phyloP scores from a whole-genome alignment of 352 stramenopile species.

The Pythium plurisporium region DNA sequence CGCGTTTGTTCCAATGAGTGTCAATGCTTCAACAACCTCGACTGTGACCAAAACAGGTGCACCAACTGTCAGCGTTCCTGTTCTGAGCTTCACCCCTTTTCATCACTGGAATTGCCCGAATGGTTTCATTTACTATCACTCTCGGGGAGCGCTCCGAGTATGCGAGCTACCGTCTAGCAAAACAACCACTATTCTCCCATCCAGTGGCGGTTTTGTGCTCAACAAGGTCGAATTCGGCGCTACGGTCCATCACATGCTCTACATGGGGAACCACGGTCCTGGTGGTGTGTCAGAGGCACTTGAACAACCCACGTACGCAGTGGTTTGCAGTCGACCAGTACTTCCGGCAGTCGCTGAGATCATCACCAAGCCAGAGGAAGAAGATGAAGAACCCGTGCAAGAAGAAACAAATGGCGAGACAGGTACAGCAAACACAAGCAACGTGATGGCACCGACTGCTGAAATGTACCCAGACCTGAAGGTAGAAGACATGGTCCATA shows the following conservation, averaged over 20 bases:
- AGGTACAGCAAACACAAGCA: slow-evolving; percentile 42
- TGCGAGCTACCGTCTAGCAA: slow-evolving; percentile 78
- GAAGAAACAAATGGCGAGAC: slow-evolving; percentile 35
- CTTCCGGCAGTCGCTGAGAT: slow-evolving; percentile 49
- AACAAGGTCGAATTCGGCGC: slow-evolving; percentile 74
- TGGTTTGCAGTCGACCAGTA: slow-evolving; percentile 67
- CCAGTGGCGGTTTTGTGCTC: slow-evolving; percentile 69
- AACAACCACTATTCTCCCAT: slow-evolving; percentile 61
- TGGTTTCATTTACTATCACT: slow-evolving; percentile 88
- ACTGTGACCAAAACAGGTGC: slow-evolving; percentile 20
- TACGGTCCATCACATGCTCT: slow-evolving; percentile 79
- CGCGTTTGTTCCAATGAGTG: slow-evolving; percentile 73
- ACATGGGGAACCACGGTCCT: slow-evolving; percentile 66
- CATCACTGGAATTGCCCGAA: slow-evolving; percentile 87
- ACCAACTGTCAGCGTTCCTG: slow-evolving; percentile 56
- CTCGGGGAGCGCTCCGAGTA: slow-evolving; percentile 64
- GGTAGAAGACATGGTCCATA: slow-evolving; percentile 59
- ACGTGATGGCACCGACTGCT: slow-evolving; percentile 72
- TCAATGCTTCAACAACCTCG: slow-evolving; percentile 29
- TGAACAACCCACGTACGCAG: slow-evolving; percentile 70
- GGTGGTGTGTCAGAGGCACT: slow-evolving; percentile 76
- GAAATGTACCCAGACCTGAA: slow-evolving; percentile 75
- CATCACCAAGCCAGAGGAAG: slow-evolving; percentile 56
- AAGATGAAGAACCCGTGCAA: slow-evolving; percentile 48
- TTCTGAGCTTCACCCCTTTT: slow-evolving; percentile 86